A percentile compares a stretch with the other conserved stretches of the same genome.
Evolutionary conservation across 805 yeast genomes (phyloP).

Genomic region (Myxozyma kluyveri): DNA sequence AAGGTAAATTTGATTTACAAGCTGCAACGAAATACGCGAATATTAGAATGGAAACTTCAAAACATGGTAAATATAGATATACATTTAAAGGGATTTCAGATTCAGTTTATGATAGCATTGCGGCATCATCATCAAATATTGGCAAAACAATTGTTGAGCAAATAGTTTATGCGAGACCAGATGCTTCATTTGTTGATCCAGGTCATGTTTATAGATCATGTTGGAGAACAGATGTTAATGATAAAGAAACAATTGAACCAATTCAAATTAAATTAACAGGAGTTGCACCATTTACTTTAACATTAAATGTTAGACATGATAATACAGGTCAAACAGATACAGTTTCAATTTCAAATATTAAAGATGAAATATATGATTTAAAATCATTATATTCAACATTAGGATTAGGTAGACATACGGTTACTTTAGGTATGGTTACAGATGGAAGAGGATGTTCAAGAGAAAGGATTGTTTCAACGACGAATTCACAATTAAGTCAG

Average conservation of each 20-base stretch:
- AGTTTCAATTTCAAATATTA: conserved; percentile 47
- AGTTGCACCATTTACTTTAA: conserved; percentile 39
- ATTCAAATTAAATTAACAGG: conserved; percentile 55
- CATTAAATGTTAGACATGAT: conserved; percentile 59
- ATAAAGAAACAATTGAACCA: conserved; percentile 46
- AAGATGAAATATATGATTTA: conserved; percentile 41
- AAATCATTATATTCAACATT: conserved; percentile 50
- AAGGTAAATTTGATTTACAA: conserved; percentile 39
- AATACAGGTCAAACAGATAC: conserved; percentile 53
- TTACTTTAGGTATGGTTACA: conserved; percentile 54
- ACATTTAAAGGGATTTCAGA: conserved; percentile 64
- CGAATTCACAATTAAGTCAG: neutral
- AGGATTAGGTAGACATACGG: conserved; percentile 66
- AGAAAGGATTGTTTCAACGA: conserved; percentile 41
- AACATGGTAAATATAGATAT: conserved; percentile 62
- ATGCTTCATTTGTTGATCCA: conserved; percentile 48
- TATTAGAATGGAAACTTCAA: conserved; percentile 44
- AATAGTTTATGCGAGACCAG: conserved; percentile 61
- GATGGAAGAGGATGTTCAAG: conserved; percentile 72
- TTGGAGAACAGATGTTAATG: conserved; percentile 35
- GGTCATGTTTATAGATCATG: conserved; percentile 54
- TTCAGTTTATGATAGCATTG: conserved; percentile 51
- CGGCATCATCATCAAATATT: conserved; percentile 37
- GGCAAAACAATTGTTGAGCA: conserved; percentile 47
- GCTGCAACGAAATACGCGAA: conserved; percentile 54